Base-by-base conservation (phyloP, 345 rosid genomes). In the Moricandia moricandioides region DNA sequence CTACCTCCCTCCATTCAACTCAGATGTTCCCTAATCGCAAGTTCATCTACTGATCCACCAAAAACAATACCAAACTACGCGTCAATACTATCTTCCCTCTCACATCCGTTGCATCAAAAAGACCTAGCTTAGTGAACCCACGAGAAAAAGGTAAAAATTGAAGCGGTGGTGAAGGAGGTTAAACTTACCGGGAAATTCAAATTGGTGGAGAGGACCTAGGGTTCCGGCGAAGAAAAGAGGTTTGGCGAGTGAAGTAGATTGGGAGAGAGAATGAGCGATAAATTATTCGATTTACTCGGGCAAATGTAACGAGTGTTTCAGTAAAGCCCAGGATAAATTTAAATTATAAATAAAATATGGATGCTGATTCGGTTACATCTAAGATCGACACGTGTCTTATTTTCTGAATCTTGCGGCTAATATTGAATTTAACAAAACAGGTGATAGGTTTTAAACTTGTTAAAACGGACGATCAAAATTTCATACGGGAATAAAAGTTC, bases 1-100 rank as follows among this genome's bases (percentile, higher is more conserved):
- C 96, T 88, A 94, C 97, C 98, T 91, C 98, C 98, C 98, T 94
- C 98, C 98, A 94, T 94, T 79, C 96, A 81, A 81, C 88, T 88
- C 84, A 87, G 61, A 73, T 85, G 80, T 67, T 84, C 81, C 86
- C 75, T 75, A 85, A 81, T 86, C 81, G 86, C 78, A 79, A 74
- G 80, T 64, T 80, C 94, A 86, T 88, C 91, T 84, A 84, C 86
- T 81, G 75, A 78, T 21, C 24, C 24, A 21, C 24, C 24, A 21
- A 21, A 18, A 55, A 65, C 52, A 75, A 60, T 52, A 31, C 7
- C 55, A 70, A 30, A 29, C 31, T 29, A 29, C 68, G 59, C 71
- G 37, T 55, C 40, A 63, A 56, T 16, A 29, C 6, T 29, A 29
- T 29, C 54, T 40, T 27, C 34, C 45, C 45, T 43, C 11, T 29